phyloP scores from a whole-genome alignment of 2,329 filamentous ascomycete species.

The Neonectria punicea region DNA sequence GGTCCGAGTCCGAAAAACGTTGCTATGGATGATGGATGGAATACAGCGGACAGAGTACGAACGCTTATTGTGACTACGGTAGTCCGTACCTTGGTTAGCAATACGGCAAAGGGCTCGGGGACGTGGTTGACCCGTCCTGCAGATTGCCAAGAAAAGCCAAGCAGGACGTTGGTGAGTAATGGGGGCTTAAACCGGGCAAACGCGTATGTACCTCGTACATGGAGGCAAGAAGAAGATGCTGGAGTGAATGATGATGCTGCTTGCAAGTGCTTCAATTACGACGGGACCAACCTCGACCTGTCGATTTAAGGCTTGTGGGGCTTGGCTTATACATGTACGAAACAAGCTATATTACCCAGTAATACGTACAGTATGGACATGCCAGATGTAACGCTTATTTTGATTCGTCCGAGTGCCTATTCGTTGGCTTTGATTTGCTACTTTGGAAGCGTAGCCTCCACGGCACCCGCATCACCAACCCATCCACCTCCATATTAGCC shows the following conservation, averaged over 20 bases:
- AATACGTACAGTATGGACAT: no score
- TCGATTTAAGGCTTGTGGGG: slow-evolving; percentile 1
- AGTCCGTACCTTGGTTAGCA: not conserved
- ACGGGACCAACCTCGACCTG: not conserved
- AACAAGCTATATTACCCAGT: no score
- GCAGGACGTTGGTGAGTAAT: not conserved
- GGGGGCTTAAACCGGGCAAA: not conserved
- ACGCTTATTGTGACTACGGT: no score
- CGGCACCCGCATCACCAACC: slow-evolving; percentile 18
- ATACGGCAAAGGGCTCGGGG: not conserved
- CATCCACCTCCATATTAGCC: not conserved
- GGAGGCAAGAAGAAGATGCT: not conserved
- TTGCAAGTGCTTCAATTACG: not conserved
- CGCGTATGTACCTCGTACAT: not conserved
- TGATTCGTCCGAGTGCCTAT: not conserved
- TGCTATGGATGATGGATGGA: no score
- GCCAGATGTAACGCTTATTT: not conserved
- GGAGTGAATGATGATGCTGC: not conserved
- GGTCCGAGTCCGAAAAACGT: no score
- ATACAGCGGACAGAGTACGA: no score
- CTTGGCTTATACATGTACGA: not conserved
- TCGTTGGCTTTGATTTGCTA: slow-evolving; percentile 29
- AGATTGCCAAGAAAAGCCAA: not conserved
- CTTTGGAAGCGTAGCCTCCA: slow-evolving; percentile 29
- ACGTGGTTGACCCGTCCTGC: not conserved